phyloP scores from a whole-genome alignment of 2,329 filamentous ascomycete species.

The Neoascochyta sp. region DNA sequence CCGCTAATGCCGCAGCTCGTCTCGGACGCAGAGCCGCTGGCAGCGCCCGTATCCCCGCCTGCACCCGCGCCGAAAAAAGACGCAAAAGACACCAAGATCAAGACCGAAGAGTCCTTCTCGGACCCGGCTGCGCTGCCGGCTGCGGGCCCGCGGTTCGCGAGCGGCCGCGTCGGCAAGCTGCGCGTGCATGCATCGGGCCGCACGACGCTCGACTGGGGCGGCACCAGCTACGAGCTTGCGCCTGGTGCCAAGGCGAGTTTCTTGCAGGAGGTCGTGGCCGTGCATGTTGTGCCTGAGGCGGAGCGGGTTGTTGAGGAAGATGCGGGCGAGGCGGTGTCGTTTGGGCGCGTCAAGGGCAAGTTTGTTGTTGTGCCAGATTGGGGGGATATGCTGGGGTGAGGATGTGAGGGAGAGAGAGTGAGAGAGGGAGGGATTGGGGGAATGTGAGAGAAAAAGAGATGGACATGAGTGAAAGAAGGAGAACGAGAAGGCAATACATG shows the following conservation, averaged over 20 bases:
- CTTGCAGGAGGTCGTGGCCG: constrained; percentile 56
- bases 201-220: constrained; percentile 61
- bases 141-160: constrained; percentile 41
- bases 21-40: constrained; percentile 12
- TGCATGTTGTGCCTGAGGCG: constrained; percentile 28
- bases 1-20: constrained; percentile 58
- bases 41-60: too few relatives aligned
- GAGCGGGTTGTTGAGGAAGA: constrained; percentile 36
- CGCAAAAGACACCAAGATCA: constrained; percentile 24
- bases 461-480: too few relatives aligned
- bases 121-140: constrained; percentile 12
- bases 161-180: constrained; percentile 58
- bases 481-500: too few relatives aligned
- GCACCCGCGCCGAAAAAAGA: constrained; percentile 8
- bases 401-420: too few relatives aligned
- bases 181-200: constrained; percentile 60
- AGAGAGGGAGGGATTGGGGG: too few relatives aligned
- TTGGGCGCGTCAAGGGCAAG: constrained; percentile 62
- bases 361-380: constrained; percentile 62
- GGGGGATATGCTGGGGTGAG: constrained; percentile 47
- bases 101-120: constrained; percentile 29
- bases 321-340: constrained; percentile 49
- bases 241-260: constrained; percentile 56
- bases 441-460: too few relatives aligned
- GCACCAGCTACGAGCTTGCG: constrained; percentile 55